Base-by-base conservation (phyloP, 805 yeast genomes). In the Candida boidinii region DNA sequence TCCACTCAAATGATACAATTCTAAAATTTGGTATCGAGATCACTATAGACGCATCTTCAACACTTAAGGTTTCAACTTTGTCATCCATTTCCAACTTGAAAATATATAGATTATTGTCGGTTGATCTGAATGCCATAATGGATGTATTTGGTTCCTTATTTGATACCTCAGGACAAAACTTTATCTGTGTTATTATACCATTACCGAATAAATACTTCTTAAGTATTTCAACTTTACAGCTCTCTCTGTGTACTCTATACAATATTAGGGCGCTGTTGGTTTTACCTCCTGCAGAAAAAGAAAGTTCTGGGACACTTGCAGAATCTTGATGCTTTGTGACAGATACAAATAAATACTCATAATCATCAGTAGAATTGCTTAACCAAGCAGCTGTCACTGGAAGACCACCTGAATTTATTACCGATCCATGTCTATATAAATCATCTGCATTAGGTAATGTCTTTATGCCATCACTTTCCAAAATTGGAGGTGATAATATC, bases 381-480 rank as follows among this genome's bases (percentile, higher is more conserved):
- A 44, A 35, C 56, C 59, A 56, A 16, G 44, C 41, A 9, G 46
- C 35, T 5, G 38, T 31, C 10, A 54, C 16, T 4, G 61, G 57
- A 3, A 48, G 13, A 2, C 60, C 61, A 15, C 61, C 61, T 7
- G 54, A 45, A 30, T 54, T 54, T 2, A 49, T 25, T 3, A 49
- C 42, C 16, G 38, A 32, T 0, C 62, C 62, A 5, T 24, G 13
- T 31, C 61, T 40, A 14, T 42, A 29, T 7, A 18, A 33, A 10
- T 35, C 30, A 22, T 45, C 42, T 7, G 32, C 30, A 2, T 59
- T 58, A 19, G 38, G 47, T 17, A 34, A 28, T 7, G 33, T 26
- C 21, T 29, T 26, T 17, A 28, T 18, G 8, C 30, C 21, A 11
- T 38, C 35, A 12, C 40, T 21, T 10, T 13, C 20, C 11, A 29